Percentiles rank a stretch among this genome's conserved stretches.
Evolutionary conservation across 768 basidiomycete genomes (phyloP).

Genomic region (Rhodosporidiobolus sp.): DNA sequence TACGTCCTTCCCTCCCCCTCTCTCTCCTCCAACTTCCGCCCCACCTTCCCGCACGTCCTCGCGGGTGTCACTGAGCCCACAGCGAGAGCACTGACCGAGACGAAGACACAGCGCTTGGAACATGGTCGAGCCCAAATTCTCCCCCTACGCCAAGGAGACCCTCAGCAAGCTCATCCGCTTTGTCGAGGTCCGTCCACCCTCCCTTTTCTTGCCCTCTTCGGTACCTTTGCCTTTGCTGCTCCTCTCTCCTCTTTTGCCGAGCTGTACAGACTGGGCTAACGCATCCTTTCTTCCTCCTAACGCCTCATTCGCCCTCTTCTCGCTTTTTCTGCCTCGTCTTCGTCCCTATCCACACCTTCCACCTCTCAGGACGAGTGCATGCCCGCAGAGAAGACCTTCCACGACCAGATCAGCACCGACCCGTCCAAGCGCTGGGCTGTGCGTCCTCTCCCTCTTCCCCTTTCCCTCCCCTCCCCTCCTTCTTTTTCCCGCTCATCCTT

Average conservation of each 20-base stretch:
- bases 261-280: too few species aligned
- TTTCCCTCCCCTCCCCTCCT: not conserved
- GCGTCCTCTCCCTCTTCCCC: not conserved
- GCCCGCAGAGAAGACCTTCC: slow-evolving; percentile 68
- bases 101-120: slow-evolving; percentile 39
- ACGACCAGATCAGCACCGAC: slow-evolving; percentile 75
- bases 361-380: slow-evolving; percentile 74
- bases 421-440: slow-evolving; percentile 69
- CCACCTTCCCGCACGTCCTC: not conserved
- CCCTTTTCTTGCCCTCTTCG: not conserved
- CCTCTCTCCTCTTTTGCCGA: not conserved
- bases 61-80: not conserved
- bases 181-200: slow-evolving; percentile 49
- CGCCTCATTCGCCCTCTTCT: not conserved
- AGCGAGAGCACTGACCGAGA: not conserved
- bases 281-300: too few species aligned
- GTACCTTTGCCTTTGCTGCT: too few species aligned
- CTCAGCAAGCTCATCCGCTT: slow-evolving; percentile 79
- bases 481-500: not conserved
- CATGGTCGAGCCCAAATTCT: slow-evolving; percentile 81
- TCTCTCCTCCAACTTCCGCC: not conserved
- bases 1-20: not conserved
- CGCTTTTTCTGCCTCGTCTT: not conserved
- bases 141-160: slow-evolving; percentile 79
- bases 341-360: not conserved